These are phyloP conservation scores for Sclerospora graminicola DNA, from an alignment of 352 stramenopile genomes.

Conservation along the genomic window DNA sequence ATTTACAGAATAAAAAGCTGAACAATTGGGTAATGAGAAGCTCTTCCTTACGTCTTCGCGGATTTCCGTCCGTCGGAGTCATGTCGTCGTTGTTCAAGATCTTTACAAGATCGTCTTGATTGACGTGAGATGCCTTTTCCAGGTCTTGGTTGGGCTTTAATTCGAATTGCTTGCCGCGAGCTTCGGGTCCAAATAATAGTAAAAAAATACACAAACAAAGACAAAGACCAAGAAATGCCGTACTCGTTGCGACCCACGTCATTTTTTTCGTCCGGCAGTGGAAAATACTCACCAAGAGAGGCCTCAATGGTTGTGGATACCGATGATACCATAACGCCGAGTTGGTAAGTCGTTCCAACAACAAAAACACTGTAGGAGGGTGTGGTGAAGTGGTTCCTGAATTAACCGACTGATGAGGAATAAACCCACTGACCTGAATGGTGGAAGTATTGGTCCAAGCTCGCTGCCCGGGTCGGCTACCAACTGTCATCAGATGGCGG, in stretches of 20 bases:
- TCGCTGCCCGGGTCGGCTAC: no score
- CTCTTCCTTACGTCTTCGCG: no score
- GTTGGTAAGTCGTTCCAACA: no score
- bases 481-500: no score
- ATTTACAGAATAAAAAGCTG: no score
- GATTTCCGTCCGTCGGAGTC: constrained; percentile 9
- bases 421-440: no score
- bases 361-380: constrained; percentile 34
- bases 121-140: constrained; percentile 20
- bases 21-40: no score
- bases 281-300: no score
- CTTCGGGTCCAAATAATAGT: constrained; percentile 34
- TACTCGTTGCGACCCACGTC: constrained; percentile 21
- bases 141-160: constrained; percentile 28
- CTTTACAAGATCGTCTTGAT: constrained; percentile 22
- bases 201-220: constrained; percentile 39
- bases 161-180: constrained; percentile 40
- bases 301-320: constrained; percentile 39
- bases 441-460: no score
- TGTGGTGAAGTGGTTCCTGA: no score
- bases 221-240: constrained; percentile 38
- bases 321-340: constrained; percentile 44
- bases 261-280: constrained; percentile 17
- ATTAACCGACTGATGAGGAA: no score
- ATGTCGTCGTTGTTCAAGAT: constrained; percentile 19